Conservation (phyloP, 2,329 filamentous ascomycete species). For the Fusarium citri region DNA sequence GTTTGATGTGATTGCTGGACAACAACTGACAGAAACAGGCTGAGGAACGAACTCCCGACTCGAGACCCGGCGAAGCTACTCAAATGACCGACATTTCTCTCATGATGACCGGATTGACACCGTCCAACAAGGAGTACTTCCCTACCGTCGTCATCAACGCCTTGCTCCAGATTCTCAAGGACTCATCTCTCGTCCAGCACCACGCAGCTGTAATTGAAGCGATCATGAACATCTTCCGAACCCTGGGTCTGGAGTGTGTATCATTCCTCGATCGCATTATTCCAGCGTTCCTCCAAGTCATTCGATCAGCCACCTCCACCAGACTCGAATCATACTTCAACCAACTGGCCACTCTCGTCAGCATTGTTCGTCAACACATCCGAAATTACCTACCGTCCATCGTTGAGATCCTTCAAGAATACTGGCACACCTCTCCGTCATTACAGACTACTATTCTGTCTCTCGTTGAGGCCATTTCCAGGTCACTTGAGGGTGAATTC, state of each 20-base stretch:
- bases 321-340: constrained; percentile 97
- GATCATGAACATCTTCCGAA: constrained; percentile 99
- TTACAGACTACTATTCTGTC: constrained; percentile 92
- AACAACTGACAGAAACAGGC: constrained; percentile 65
- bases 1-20: neutral
- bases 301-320: constrained; percentile 80
- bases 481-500: constrained; percentile 96
- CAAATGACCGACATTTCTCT: constrained; percentile 91
- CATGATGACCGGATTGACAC: constrained; percentile 97
- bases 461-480: constrained; percentile 92
- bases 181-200: constrained; percentile 88
- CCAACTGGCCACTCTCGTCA: constrained; percentile 90
- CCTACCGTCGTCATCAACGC: constrained; percentile 98
- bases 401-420: constrained; percentile 86
- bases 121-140: constrained; percentile 98
- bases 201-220: constrained; percentile 96
- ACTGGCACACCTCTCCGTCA: constrained; percentile 84
- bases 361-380: constrained; percentile 96
- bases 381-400: constrained; percentile 90
- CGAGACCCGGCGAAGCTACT: constrained; percentile 70
- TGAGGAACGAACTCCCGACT: constrained; percentile 87
- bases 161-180: constrained; percentile 89
- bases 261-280: constrained; percentile 94
- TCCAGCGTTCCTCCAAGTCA: constrained; percentile 91
- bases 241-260: constrained; percentile 94